Evolutionary conservation across 2,329 filamentous ascomycete genomes (phyloP), one percentile per base, ranked within the genome.

Genomic region (Talaromyces pinophilus): DNA sequence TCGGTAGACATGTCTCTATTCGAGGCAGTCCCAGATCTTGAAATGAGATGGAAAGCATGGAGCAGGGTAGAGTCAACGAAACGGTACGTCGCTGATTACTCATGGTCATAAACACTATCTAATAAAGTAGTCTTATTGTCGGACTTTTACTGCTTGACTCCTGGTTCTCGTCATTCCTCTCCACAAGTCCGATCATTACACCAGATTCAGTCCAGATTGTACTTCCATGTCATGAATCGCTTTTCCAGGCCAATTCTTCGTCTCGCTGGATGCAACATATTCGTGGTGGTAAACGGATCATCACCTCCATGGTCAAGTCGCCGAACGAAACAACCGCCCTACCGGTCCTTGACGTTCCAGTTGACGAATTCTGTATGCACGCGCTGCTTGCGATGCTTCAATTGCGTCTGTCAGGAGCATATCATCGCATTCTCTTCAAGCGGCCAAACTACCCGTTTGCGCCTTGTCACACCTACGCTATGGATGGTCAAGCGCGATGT

Each of bases 21-120:
- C 25, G 80, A 82, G 30, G 67, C 71, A 4, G 76, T 83, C 6
- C 72, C 79, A 15, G 80, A 83, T 67, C 76, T 81, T 40, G 81
- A 84, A 59, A 73, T 77, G 28, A 75, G 79, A 69, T 86, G 84
- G 84, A 83, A 82, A 69, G 80, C 82, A 2, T 86, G 84, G 84
- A 79, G 80, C 67, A 81, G 82, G 59, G 78, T 85, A 7, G 84
- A 86, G 72, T 84, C 82, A 57, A 78, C 77, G 0, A 85, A 85
- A 70, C 77, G 83, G 76, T 76, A 19, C 19, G 19, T 19, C 19
- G 19, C 19, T 19, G 19, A 19, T 19, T 19, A 19, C 19, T 19
- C 19, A 19, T 19, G 19, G 19, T 19, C 19, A 19, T 19, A 19
- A 19, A 19, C 19, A 19, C 1, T 19, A 19, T 19, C 33, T 50